Base-by-base conservation (phyloP, 2,329 filamentous ascomycete genomes). In the Penicillium sp. region DNA sequence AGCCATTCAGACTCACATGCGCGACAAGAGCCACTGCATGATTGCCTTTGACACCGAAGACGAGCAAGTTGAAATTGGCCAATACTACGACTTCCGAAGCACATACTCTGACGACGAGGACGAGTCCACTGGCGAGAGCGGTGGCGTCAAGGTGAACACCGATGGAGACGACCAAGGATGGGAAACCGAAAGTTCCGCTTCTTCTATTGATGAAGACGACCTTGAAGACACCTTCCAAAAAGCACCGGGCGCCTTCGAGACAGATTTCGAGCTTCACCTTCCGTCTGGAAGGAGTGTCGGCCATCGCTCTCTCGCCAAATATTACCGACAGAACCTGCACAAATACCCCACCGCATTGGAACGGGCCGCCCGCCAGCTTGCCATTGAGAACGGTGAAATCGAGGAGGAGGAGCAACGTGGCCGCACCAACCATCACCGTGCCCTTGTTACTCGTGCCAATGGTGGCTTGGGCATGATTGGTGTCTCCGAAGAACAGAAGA, bases 31-130 rank as follows among this genome's bases (percentile, higher is more conserved):
- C 0, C 93, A 99, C 72, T 97, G 92, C 79, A 95, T 91, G 80
- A 95, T 99, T 60, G 91, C 89, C 0, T 99, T 92, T 69, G 84
- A 86, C 43, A 86, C 84, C 0, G 89, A 96, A 66, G 86, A 87
- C 30, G 90, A 97, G 65, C 89, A 96, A 74, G 80, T 97, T 27
- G 89, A 95, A 48, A 89, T 99, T 64, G 93, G 93, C 49, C 89
- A 97, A 57, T 96, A 89, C 70, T 99, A 99, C 71, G 93, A 99
- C 67, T 99, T 99, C 79, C 82, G 88, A 57, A 88, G 88, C 72
- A 95, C 93, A 1, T 99, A 99, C 69, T 93, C 90, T 0, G 93
- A 97, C 62, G 82, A 79, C 10, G 88, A 80, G 47, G 82, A 80
- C 1, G 80, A 82, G 5, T 82, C 84, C 12, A 74, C 70, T 27